phyloP scores from a whole-genome alignment of 2,329 filamentous ascomycete species.

The Ophiocordyceps australis region DNA sequence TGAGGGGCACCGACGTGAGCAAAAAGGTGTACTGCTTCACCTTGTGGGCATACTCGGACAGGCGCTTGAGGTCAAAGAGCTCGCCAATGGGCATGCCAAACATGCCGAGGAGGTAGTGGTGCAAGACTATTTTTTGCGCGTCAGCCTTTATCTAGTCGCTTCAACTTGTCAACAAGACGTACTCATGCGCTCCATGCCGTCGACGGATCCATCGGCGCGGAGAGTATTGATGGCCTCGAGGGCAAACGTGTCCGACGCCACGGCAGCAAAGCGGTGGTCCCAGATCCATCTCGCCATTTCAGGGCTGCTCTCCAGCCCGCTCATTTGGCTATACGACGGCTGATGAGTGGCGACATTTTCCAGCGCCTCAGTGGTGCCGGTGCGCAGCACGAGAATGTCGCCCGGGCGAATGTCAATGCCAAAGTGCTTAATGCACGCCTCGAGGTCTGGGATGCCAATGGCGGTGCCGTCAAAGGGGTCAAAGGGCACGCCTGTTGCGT shows the following conservation, averaged over 20 bases:
- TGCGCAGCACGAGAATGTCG: conserved; percentile 48
- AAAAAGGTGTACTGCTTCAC: conserved; percentile 40
- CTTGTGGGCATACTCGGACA: conserved; percentile 32
- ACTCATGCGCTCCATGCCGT: conserved; percentile 17
- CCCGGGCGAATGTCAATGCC: conserved; percentile 45
- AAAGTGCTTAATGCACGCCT: conserved; percentile 37
- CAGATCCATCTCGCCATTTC: conserved; percentile 47
- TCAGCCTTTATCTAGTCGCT: not conserved
- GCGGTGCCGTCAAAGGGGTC: conserved; percentile 31
- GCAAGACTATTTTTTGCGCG: conserved; percentile 16
- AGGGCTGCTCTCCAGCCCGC: conserved; percentile 24
- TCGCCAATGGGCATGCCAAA: conserved; percentile 38
- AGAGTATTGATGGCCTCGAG: conserved; percentile 47
- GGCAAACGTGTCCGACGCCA: conserved; percentile 41
- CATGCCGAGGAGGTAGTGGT: conserved; percentile 26
- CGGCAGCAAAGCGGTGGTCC: conserved; percentile 48
- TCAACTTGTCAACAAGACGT: conserved; percentile 5
- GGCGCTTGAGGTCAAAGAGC: conserved; percentile 33
- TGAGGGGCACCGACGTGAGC: conserved; percentile 39
- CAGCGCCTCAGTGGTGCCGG: conserved; percentile 42
- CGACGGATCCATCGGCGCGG: conserved; percentile 18
- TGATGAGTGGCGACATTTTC: conserved; percentile 21
- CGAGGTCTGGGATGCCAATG: conserved; percentile 35
- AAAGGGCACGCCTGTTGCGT: conserved; percentile 28
- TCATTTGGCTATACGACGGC: conserved; percentile 5